These are phyloP conservation scores for Umbellularia californica DNA, from an alignment of 164 flowering plant genomes.

Conservation along the genomic window DNA sequence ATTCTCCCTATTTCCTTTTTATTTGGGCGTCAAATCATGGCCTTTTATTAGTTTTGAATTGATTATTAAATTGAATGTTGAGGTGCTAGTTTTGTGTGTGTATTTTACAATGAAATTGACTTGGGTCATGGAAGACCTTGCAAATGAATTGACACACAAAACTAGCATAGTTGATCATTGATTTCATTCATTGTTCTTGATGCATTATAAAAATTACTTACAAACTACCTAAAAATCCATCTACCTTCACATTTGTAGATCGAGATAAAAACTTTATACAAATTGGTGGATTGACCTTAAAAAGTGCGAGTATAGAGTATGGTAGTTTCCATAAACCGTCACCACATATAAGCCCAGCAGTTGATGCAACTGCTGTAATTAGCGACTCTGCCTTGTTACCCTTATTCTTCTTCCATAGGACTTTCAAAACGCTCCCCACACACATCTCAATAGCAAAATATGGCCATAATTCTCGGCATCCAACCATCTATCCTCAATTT, in stretches of 20 bases:
- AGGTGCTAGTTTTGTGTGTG: no score
- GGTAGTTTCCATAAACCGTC: slow-evolving; percentile 16
- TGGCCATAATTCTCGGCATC: slow-evolving; percentile 29
- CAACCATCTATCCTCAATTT: slow-evolving; percentile 8
- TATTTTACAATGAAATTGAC: no score
- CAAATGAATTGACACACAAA: no score
- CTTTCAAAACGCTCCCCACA: slow-evolving; percentile 27
- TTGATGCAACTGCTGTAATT: slow-evolving; percentile 29
- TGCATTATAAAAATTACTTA: no score
- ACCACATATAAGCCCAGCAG: slow-evolving; percentile 34
- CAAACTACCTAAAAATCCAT: slow-evolving; percentile 15
- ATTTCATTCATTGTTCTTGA: no score
- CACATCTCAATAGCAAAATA: slow-evolving; percentile 37
- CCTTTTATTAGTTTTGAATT: no score
- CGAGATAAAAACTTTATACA: slow-evolving; percentile 55
- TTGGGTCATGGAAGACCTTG: no score
- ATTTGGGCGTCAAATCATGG: no score
- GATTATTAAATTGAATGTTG: no score
- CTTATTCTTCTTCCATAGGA: slow-evolving; percentile 22
- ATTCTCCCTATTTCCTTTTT: no score
- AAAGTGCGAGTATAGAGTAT: slow-evolving; percentile 36
- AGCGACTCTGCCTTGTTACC: slow-evolving; percentile 12
- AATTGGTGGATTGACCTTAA: slow-evolving; percentile 40
- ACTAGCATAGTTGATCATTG: no score
- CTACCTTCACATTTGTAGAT: slow-evolving; percentile 23